Evolutionary conservation across 2,329 filamentous ascomycete species (phyloP).

Genomic region (Xylariaceae sp.): DNA sequence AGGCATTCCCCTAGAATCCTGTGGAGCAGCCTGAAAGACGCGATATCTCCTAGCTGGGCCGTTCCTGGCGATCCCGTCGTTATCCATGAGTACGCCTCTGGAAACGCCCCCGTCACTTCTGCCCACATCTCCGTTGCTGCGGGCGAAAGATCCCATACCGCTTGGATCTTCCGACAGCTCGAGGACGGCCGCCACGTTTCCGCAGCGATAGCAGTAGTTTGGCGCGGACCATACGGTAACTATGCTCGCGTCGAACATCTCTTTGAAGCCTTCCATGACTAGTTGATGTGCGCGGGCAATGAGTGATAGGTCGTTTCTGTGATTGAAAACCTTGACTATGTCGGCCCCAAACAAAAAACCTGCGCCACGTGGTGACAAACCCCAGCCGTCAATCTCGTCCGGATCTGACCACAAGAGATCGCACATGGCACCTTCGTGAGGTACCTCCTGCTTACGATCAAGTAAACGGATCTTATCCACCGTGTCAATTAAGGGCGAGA

Average conservation of each 20-base stretch:
- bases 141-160: constrained; percentile 67
- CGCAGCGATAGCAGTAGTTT: constrained; percentile 95
- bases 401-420: constrained; percentile 97
- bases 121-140: constrained; percentile 68
- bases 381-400: constrained; percentile 97
- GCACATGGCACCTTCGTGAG: constrained; percentile 98
- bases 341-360: constrained; percentile 95
- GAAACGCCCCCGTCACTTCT: constrained; percentile 44
- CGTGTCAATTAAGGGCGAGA: constrained; percentile 86
- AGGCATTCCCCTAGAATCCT: constrained; percentile 95
- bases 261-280: constrained; percentile 99
- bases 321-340: constrained; percentile 95
- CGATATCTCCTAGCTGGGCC: constrained; percentile 88
- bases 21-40: constrained; percentile 94
- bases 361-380: constrained; percentile 86
- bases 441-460: constrained; percentile 96
- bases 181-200: constrained; percentile 91
- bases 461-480: constrained; percentile 94
- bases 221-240: constrained; percentile 99
- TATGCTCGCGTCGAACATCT: constrained; percentile 95
- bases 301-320: constrained; percentile 85
- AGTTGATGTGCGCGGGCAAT: constrained; percentile 95
- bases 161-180: constrained; percentile 85
- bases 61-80: constrained; percentile 42
- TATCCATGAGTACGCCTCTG: constrained; percentile 48